A percentile compares a stretch with the other conserved stretches of the same genome.
Conservation (phyloP, 306 rosid species). For the Inga leiocalycina region DNA sequence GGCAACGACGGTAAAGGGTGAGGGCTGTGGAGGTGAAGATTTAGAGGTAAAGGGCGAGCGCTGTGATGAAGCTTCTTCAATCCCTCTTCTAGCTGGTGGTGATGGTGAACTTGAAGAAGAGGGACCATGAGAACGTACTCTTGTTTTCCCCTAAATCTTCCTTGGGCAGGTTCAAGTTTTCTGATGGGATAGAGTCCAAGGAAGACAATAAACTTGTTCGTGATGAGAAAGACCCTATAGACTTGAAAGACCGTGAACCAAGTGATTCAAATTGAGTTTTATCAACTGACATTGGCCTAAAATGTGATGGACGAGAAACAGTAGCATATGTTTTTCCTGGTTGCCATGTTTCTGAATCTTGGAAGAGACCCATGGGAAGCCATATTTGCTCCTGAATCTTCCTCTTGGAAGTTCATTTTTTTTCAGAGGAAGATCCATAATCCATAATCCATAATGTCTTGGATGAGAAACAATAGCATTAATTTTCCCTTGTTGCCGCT, state of each 20-base stretch:
- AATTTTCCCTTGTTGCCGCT: slow-evolving; percentile 45
- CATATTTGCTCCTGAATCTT: slow-evolving; percentile 33
- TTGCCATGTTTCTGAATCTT: slow-evolving; percentile 44
- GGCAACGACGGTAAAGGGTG: too few relatives aligned
- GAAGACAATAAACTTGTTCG: slow-evolving; percentile 59
- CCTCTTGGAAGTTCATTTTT: slow-evolving; percentile 23
- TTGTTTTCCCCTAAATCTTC: slow-evolving; percentile 43
- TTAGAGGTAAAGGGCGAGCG: too few relatives aligned
- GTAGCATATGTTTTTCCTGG: slow-evolving; percentile 41
- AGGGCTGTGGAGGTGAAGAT: too few relatives aligned
- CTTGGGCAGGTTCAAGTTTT: slow-evolving; percentile 30
- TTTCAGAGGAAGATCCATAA: slow-evolving; percentile 29
- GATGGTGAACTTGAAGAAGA: slow-evolving; percentile 46
- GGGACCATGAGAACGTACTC: slow-evolving; percentile 33
- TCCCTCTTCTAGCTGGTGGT: slow-evolving; percentile 40
- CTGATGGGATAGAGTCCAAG: slow-evolving; percentile 41
- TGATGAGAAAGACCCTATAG: slow-evolving; percentile 61
- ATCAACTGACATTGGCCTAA: slow-evolving; percentile 71
- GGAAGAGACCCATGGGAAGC: slow-evolving; percentile 20
- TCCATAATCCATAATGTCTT: slow-evolving; percentile 38
- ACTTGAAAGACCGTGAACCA: slow-evolving; percentile 51
- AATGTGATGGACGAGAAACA: slow-evolving; percentile 48
- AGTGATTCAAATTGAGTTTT: slow-evolving; percentile 70
- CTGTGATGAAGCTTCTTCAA: slow-evolving; percentile 43
- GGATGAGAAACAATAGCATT: slow-evolving; percentile 37